Base-by-base conservation (phyloP, 2,329 filamentous ascomycete species). In the Colletotrichum chlorophyti region DNA sequence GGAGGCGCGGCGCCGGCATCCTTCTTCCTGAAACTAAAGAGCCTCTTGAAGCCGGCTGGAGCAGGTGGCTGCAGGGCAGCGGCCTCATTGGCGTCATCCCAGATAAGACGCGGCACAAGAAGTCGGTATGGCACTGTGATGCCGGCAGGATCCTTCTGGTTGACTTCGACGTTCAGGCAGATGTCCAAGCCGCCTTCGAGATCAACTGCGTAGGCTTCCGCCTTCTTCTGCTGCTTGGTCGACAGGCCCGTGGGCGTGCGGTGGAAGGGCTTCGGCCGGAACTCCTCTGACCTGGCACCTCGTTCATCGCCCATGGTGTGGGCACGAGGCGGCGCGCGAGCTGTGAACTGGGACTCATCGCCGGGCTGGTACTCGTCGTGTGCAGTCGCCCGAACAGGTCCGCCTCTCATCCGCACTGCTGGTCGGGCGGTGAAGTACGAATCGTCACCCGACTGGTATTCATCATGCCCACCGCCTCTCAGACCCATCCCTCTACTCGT, bases 81-180 rank as follows among this genome's bases (percentile, higher is more conserved):
- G 4, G 62, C 62, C 15, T 64, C 64, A 6, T 60, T 43, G 19
- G 73, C 70, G n/a, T 76, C 73, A 5, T 77, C 74, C 49, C 87
- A 88, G 73, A 81, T 83, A 48, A 99, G 77, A 50, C 87, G 86
- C 10, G 96, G 95, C 5, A 99, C 88, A 2, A 98, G 82, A 5
- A 99, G 76, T 34, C 92, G 83, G 72, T 99, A 99, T 8, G 93
- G 91, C 47, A 87, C 85, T 1, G 95, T 99, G 63, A 91, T 92
- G 12, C 95, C 96, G 0, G 90, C 83, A 1, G 95, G 94, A 66
- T 99, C 93, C 62, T 86, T 87, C 40, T 91, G 84, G 66, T 89
- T 93, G 61, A 97, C 86, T 75, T 99, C 95, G 62, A 97, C 87
- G 66, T 97, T 97, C 38, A 99, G 75, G 47, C 87, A 90, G 31